A percentile compares a stretch with the other conserved stretches of the same genome.
Conservation (phyloP, 2,329 filamentous ascomycete genomes). For the Fusarium papillatum region DNA sequence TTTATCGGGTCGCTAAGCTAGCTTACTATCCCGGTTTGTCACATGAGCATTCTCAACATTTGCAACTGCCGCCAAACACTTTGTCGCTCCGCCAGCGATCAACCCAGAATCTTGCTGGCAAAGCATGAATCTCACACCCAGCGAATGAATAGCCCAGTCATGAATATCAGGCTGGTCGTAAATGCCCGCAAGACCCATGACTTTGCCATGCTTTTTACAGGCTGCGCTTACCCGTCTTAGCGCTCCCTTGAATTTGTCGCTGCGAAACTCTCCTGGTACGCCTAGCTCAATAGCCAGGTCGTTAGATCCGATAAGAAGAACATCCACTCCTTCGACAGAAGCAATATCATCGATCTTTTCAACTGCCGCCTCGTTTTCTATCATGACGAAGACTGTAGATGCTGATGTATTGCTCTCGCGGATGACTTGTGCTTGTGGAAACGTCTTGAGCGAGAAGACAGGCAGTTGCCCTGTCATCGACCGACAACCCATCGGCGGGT, state of each 20-base stretch:
- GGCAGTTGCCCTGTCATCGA: conserved; percentile 42
- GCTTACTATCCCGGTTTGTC: conserved; percentile 3
- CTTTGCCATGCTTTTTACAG: conserved; percentile 24
- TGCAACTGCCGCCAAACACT: background rate
- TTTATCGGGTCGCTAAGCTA: conserved; percentile 4
- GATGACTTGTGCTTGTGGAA: conserved; percentile 9
- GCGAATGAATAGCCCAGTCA: conserved; percentile 21
- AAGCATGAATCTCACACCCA: conserved; percentile 23
- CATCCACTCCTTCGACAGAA: conserved; percentile 46
- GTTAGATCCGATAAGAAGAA: conserved; percentile 48
- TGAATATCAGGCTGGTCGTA: conserved; percentile 23
- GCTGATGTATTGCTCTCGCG: conserved; percentile 28
- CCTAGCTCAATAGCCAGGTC: conserved; percentile 43
- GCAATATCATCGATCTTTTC: conserved; percentile 46
- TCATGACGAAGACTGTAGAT: conserved; percentile 45
- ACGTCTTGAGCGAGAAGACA: conserved; percentile 29
- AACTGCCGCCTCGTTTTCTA: conserved; percentile 41
- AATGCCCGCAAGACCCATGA: conserved; percentile 25
- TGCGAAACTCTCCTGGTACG: conserved; percentile 17
- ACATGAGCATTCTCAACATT: conserved; percentile 6
- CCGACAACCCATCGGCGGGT: conserved; percentile 39
- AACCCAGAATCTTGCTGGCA: conserved; percentile 24
- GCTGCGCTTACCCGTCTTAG: conserved; percentile 20
- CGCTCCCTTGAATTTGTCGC: conserved; percentile 14
- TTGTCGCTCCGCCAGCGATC: conserved; percentile 14